A percentile compares a stretch with the other conserved stretches of the same genome.
Evolutionary conservation across 345 rosid genomes (phyloP).

Genomic region (Salix arbutifolia): DNA sequence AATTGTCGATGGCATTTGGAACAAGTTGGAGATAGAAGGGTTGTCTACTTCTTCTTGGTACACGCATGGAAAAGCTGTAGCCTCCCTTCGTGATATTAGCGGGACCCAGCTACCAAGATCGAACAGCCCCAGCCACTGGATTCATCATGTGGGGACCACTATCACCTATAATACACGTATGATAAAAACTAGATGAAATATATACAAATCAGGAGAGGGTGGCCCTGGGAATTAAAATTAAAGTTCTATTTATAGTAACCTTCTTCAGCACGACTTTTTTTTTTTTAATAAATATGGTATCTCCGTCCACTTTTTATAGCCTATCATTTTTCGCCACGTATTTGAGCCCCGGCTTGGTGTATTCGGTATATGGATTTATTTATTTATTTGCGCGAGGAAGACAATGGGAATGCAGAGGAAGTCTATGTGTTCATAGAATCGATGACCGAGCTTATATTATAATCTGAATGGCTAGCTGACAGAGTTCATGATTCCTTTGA

Average conservation of each 20-base stretch:
- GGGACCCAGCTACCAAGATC: not conserved
- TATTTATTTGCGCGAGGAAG: not conserved
- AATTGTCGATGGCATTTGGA: not conserved
- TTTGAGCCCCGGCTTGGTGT: not conserved
- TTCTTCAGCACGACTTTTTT: conserved; percentile 1
- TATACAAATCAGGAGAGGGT: not conserved
- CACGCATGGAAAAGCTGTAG: not conserved
- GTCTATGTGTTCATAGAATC: not conserved
- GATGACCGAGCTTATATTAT: not conserved
- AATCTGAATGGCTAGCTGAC: not conserved
- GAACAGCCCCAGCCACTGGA: conserved; percentile 18
- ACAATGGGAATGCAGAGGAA: not conserved
- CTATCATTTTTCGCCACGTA: not conserved
- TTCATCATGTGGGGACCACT: not conserved
- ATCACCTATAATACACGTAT: not conserved
- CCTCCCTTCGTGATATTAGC: not conserved
- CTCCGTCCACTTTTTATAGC: conserved; percentile 2
- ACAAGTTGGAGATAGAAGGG: not conserved
- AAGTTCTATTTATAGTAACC: conserved; percentile 12
- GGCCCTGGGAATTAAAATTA: not conserved
- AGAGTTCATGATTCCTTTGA: not conserved
- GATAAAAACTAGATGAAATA: too few relatives aligned
- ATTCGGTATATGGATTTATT: not conserved
- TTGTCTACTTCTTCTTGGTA: too few relatives aligned
- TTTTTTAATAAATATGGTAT: not conserved